Percentiles rank a stretch among this genome's conserved stretches.
These are phyloP conservation scores for Pelargonium myrrhifolium DNA, from an alignment of 441 rosid genomes.

Conservation along the genomic window DNA sequence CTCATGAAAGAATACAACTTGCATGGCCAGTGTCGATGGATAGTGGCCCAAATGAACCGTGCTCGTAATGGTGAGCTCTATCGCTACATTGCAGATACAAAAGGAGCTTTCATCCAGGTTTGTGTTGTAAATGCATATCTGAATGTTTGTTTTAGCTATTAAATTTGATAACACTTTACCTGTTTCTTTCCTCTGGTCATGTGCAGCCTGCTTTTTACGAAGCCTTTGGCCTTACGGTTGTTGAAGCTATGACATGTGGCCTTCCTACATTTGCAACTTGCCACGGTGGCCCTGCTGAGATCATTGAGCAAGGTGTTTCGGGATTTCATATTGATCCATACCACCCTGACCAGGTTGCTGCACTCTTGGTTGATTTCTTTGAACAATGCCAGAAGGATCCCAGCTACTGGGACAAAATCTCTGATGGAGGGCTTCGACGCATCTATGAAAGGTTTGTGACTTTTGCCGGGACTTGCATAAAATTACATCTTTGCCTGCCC, in stretches of 20 bases:
- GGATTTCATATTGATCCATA: constrained; percentile 94
- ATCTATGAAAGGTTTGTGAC: constrained; percentile 54
- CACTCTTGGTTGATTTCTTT: constrained; percentile 58
- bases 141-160: not conserved
- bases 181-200: not conserved
- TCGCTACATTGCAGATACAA: constrained; percentile 77
- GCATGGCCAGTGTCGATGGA: constrained; percentile 86
- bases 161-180: not conserved
- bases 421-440: constrained; percentile 69
- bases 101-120: constrained; percentile 87
- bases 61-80: constrained; percentile 92
- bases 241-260: constrained; percentile 92
- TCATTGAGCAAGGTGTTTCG: constrained; percentile 64
- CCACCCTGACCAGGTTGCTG: constrained; percentile 68
- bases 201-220: constrained; percentile 90
- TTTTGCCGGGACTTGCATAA: not conserved
- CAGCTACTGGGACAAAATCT: constrained; percentile 59
- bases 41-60: constrained; percentile 74
- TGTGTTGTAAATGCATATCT: not conserved
- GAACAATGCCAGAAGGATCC: constrained; percentile 58
- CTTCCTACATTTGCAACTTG: constrained; percentile 89
- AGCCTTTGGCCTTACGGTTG: constrained; percentile 91
- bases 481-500: not conserved
- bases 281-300: constrained; percentile 95
- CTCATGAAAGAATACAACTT: constrained; percentile 57